Evolutionary conservation across 1,284 basidiomycete species (phyloP).

Genomic region (Fistulina hepatica): DNA sequence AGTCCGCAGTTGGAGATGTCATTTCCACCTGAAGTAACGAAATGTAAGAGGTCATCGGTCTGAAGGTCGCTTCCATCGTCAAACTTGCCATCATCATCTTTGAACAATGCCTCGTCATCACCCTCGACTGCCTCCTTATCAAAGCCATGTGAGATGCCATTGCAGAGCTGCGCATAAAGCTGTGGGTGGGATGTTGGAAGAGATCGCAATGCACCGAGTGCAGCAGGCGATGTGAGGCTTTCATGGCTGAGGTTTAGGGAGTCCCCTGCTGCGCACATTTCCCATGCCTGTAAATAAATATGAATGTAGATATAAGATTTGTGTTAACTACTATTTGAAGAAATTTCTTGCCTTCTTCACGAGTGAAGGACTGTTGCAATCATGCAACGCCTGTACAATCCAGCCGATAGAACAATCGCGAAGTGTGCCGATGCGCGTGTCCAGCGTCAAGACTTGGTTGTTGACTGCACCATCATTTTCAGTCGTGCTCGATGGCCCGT

Average conservation of each 20-base stretch:
- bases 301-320: too few relatives aligned
- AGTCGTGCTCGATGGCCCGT: too few relatives aligned
- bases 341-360: too few relatives aligned
- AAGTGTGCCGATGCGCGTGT: not conserved
- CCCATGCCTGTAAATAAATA: too few relatives aligned
- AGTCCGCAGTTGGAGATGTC: not conserved
- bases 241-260: conserved; percentile 1
- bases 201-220: not conserved
- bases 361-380: too few relatives aligned
- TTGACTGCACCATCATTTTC: too few relatives aligned
- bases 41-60: not conserved
- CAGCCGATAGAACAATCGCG: conserved; percentile 9
- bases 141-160: too few relatives aligned
- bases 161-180: not conserved
- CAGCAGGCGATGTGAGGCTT: conserved; percentile 1
- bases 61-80: not conserved
- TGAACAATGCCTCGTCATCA: not conserved
- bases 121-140: not conserved
- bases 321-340: too few relatives aligned
- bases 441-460: not conserved
- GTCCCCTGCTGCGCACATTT: conserved; percentile 3
- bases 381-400: conserved; percentile 8
- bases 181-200: not conserved
- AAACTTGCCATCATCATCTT: not conserved
- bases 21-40: too few relatives aligned